A percentile compares a stretch with the other conserved stretches of the same genome.
These are phyloP conservation scores for Erigeron canadensis DNA, from an alignment of 129 eudicot species.

Conservation along the genomic window DNA sequence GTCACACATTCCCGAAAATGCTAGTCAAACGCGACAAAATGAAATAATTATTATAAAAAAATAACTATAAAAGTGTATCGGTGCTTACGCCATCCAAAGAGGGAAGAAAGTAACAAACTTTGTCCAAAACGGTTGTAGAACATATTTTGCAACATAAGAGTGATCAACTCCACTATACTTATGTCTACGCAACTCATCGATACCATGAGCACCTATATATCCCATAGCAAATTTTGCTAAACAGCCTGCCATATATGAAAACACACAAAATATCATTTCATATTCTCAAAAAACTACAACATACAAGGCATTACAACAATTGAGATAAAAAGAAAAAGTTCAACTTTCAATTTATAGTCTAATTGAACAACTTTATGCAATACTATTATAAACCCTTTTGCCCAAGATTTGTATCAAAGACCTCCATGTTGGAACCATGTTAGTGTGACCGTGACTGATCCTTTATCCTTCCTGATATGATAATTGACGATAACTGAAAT, in stretches of 20 bases:
- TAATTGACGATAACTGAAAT: too few species aligned
- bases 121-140: slow-evolving; percentile 17
- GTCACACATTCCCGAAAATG: not conserved
- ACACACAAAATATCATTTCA: not conserved
- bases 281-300: not conserved
- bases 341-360: too few species aligned
- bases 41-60: not conserved
- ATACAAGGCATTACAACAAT: not conserved
- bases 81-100: slow-evolving; percentile 19
- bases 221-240: not conserved
- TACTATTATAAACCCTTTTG: too few species aligned
- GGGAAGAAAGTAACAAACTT: slow-evolving; percentile 20
- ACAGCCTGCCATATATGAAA: not conserved
- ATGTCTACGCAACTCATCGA: slow-evolving; percentile 13
- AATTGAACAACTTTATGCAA: too few species aligned
- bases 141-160: slow-evolving; percentile 12
- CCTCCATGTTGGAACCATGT: too few species aligned
- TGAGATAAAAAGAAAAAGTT: too few species aligned
- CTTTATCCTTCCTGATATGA: too few species aligned
- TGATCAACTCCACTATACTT: slow-evolving; percentile 16
- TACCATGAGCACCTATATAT: slow-evolving; percentile 13
- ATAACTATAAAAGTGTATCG: not conserved
- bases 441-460: too few species aligned
- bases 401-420: too few species aligned
- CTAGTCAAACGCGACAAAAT: not conserved